These are phyloP conservation scores for Parafenestella ontariensis DNA, from an alignment of 2,329 filamentous ascomycete species.

Conservation along the genomic window DNA sequence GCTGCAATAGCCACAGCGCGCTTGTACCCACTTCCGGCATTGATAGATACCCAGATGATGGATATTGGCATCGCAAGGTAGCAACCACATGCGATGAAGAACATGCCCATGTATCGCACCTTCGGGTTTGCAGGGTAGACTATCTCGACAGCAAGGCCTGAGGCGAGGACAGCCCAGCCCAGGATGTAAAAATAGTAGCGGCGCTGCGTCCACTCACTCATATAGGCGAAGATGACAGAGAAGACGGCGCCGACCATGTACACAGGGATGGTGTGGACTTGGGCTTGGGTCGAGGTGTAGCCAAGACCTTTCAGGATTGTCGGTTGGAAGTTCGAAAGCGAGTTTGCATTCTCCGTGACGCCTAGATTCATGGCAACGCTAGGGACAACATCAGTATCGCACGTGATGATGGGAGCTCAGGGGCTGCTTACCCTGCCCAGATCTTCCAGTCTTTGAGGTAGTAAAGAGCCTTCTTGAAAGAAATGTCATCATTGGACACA, in stretches of 20 bases:
- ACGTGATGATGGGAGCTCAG: neutral
- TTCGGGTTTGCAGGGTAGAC: slow-evolving; percentile 45
- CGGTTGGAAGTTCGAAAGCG: slow-evolving; percentile 42
- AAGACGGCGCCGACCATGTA: slow-evolving; percentile 42
- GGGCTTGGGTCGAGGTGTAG: slow-evolving; percentile 42
- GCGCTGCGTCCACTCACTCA: slow-evolving; percentile 34
- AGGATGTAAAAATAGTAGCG: slow-evolving; percentile 41
- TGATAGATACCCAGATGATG: slow-evolving; percentile 65
- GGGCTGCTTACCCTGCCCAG: slow-evolving; percentile 61
- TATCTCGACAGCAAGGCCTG: slow-evolving; percentile 61
- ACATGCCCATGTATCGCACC: slow-evolving; percentile 61
- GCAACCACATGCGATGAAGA: slow-evolving; percentile 61
- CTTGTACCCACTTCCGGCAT: slow-evolving; percentile 43
- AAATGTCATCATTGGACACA: slow-evolving; percentile 54
- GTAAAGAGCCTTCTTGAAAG: slow-evolving; percentile 54
- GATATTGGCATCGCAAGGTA: slow-evolving; percentile 65
- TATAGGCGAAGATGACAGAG: slow-evolving; percentile 37
- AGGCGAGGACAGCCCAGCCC: slow-evolving; percentile 49
- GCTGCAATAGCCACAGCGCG: slow-evolving; percentile 25
- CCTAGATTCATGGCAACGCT: slow-evolving; percentile 39
- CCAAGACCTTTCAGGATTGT: slow-evolving; percentile 47
- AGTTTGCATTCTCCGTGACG: slow-evolving; percentile 42
- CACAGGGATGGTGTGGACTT: slow-evolving; percentile 46
- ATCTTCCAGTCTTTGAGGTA: slow-evolving; percentile 63
- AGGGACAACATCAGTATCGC: neutral